Percentiles rank a stretch among this genome's conserved stretches.
Conservation (phyloP, 2,329 filamentous ascomycete species). For the Corinectria fuckeliana region DNA sequence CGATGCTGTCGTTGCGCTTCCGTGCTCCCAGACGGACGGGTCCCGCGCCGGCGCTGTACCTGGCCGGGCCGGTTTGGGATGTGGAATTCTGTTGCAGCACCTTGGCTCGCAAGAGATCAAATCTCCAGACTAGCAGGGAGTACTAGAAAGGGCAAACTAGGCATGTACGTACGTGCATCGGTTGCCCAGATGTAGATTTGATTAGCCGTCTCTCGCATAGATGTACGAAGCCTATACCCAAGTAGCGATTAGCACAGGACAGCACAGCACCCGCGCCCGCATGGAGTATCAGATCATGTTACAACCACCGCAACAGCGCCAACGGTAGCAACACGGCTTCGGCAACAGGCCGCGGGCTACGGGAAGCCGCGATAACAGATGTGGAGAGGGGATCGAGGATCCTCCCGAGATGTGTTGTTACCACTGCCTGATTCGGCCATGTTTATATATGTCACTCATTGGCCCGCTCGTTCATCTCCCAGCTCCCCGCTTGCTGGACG, state of each 20-base stretch:
- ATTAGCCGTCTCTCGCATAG: conserved; percentile 8
- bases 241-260: conserved; percentile 7
- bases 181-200: background rate
- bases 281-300: conserved; percentile 12
- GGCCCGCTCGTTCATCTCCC: background rate
- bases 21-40: conserved; percentile 30
- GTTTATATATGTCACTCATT: conserved; percentile 3
- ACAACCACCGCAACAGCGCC: background rate
- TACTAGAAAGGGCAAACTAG: conserved; percentile 3
- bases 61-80: conserved; percentile 30
- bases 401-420: background rate
- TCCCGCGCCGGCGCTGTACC: conserved; percentile 18
- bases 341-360: background rate
- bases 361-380: background rate
- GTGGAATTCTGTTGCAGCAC: conserved; percentile 1
- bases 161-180: background rate
- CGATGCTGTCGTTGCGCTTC: conserved; percentile 21
- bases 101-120: conserved; percentile 6
- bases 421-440: conserved; percentile 4
- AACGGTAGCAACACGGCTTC: background rate
- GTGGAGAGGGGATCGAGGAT: background rate
- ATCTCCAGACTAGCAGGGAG: conserved; percentile 4
- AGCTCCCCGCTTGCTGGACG: conserved; percentile 7
- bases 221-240: background rate
- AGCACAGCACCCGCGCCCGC: conserved; percentile 7